Evolutionary conservation across 371 early-diverging fungal genomes (phyloP).

Genomic region (Choanephora cucurbitarum): DNA sequence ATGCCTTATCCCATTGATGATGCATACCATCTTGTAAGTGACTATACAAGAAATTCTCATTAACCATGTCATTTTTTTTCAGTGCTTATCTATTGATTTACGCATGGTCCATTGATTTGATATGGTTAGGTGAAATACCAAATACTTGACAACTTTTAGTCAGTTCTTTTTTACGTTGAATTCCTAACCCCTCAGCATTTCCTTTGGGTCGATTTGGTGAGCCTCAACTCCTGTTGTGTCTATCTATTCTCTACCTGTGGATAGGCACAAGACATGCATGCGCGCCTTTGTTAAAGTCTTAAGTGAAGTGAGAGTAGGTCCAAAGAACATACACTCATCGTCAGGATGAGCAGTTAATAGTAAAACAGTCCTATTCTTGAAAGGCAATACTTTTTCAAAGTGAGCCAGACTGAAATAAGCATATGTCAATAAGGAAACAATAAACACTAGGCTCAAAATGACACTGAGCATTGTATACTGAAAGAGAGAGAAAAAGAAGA

Average conservation of each 20-base stretch:
- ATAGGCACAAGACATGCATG: constrained; percentile 82
- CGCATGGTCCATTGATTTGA: constrained; percentile 71
- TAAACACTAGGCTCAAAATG: constrained; percentile 3
- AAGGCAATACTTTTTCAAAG: constrained; percentile 15
- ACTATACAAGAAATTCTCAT: constrained; percentile 41
- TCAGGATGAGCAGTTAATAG: constrained; percentile 98
- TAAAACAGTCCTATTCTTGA: constrained; percentile 52
- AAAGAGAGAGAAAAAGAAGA: not conserved
- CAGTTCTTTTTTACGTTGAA: constrained; percentile 79
- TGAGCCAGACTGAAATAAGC: constrained; percentile 21
- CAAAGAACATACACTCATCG: constrained; percentile 99
- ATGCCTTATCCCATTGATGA: constrained; percentile 66
- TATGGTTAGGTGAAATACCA: constrained; percentile 61
- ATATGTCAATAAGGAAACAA: constrained; percentile 14
- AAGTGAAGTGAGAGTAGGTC: constrained; percentile 72
- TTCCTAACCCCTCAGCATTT: constrained; percentile 79
- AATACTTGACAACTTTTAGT: constrained; percentile 66
- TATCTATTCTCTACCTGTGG: constrained; percentile 61
- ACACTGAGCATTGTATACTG: constrained; percentile 6
- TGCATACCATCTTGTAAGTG: constrained; percentile 79
- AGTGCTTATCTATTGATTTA: too few relatives aligned
- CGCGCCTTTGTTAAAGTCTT: constrained; percentile 39
- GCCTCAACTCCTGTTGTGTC: not conserved
- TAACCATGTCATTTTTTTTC: too few relatives aligned
- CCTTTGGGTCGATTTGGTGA: constrained; percentile 44